A percentile compares a stretch with the other conserved stretches of the same genome.
Evolutionary conservation across 495 filamentous ascomycete genomes (phyloP).

Genomic region (Xylaria castorea): DNA sequence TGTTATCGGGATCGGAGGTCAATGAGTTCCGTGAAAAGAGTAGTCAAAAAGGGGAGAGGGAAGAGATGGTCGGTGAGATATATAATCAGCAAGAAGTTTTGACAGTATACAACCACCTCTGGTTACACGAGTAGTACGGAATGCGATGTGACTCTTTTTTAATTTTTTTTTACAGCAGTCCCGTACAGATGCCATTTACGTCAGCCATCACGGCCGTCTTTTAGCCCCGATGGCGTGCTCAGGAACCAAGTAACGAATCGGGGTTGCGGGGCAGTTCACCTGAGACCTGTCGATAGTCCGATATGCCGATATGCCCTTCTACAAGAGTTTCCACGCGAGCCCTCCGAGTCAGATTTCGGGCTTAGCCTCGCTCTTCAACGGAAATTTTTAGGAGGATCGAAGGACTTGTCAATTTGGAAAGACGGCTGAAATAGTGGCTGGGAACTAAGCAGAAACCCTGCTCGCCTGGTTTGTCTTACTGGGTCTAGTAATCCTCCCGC

Average conservation of each 20-base stretch:
- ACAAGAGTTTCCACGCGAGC: background rate
- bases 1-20: conserved; percentile 5
- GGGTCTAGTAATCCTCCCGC: conserved; percentile 15
- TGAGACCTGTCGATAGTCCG: conserved; percentile 1
- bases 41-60: background rate
- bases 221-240: conserved; percentile 59
- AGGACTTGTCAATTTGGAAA: conserved; percentile 21
- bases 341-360: background rate
- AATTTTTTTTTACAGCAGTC: conserved; percentile 14
- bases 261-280: conserved; percentile 15
- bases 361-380: background rate
- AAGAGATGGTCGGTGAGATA: background rate
- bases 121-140: conserved; percentile 3
- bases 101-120: background rate
- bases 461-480: conserved; percentile 16
- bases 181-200: conserved; percentile 29
- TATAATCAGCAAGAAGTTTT: background rate
- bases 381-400: conserved; percentile 6
- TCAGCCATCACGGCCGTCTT: conserved; percentile 24
- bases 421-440: conserved; percentile 13
- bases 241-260: conserved; percentile 29
- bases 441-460: background rate
- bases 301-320: background rate
- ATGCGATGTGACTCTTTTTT: background rate
- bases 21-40: background rate